phyloP scores from a whole-genome alignment of 257 asterid species.

The Petrea volubilis region DNA sequence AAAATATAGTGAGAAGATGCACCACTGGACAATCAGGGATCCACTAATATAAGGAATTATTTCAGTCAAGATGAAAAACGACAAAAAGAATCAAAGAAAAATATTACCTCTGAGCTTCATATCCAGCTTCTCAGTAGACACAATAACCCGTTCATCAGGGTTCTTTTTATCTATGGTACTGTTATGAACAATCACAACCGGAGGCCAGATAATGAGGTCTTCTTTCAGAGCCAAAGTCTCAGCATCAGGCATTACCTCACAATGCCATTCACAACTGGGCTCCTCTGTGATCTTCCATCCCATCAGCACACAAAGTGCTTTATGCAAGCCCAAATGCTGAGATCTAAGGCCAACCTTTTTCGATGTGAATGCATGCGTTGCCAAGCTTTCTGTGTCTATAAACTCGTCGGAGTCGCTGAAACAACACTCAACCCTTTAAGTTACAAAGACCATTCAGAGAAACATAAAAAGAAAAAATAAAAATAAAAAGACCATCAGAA shows the following conservation, averaged over 20 bases:
- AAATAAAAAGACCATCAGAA: too few relatives aligned
- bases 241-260: conserved; percentile 41
- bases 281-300: conserved; percentile 61
- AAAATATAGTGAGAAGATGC: too few relatives aligned
- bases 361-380: conserved; percentile 59
- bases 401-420: conserved; percentile 64
- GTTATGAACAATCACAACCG: conserved; percentile 62
- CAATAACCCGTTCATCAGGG: conserved; percentile 45
- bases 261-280: conserved; percentile 44
- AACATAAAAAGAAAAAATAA: not conserved
- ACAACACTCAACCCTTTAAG: conserved; percentile 21
- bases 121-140: conserved; percentile 58
- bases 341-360: conserved; percentile 48
- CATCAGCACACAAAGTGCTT: conserved; percentile 64
- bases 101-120: conserved; percentile 52
- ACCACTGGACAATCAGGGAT: too few relatives aligned
- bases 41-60: too few relatives aligned
- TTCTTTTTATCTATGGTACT: conserved; percentile 38
- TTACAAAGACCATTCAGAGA: conserved; percentile 9
- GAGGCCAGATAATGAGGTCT: conserved; percentile 80
- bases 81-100: conserved; percentile 17
- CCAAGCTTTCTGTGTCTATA: conserved; percentile 54
- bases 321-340: conserved; percentile 77
- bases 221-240: conserved; percentile 49
- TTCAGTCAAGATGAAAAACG: not conserved